phyloP scores from a whole-genome alignment of 2,329 filamentous ascomycete species.

The Myotisia sp. region DNA sequence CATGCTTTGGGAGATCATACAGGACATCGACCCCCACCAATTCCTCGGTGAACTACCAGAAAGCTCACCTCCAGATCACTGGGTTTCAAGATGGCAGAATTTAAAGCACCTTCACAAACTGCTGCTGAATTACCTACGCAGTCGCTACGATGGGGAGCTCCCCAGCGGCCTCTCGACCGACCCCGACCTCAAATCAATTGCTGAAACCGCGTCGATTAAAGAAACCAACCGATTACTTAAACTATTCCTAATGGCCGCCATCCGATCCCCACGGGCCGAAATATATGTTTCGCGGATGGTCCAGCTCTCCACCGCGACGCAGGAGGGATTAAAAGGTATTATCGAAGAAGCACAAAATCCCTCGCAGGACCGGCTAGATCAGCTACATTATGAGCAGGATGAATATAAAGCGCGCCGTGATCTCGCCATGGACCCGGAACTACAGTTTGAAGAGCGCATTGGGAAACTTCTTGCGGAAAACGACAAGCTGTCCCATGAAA shows the following conservation, averaged over 20 bases:
- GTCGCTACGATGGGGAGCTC: slow-evolving; percentile 31
- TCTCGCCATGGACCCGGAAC: slow-evolving; percentile 29
- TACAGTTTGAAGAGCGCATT: slow-evolving; percentile 35
- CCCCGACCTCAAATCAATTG: slow-evolving; percentile 35
- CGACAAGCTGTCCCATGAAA: slow-evolving; percentile 43
- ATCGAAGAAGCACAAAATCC: slow-evolving; percentile 34
- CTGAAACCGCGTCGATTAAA: slow-evolving; percentile 29
- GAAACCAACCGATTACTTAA: slow-evolving; percentile 44
- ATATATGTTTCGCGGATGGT: slow-evolving; percentile 40
- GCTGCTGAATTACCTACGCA: slow-evolving; percentile 31
- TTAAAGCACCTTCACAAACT: slow-evolving; percentile 36
- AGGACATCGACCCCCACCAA: slow-evolving; percentile 35
- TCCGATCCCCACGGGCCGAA: slow-evolving; percentile 43
- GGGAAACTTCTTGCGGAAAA: slow-evolving; percentile 39
- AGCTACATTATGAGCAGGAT: slow-evolving; percentile 25
- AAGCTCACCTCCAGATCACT: slow-evolving; percentile 30
- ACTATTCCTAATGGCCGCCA: slow-evolving; percentile 48
- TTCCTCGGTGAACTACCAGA: slow-evolving; percentile 36
- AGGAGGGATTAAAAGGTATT: slow-evolving; percentile 33
- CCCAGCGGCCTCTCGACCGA: slow-evolving; percentile 29
- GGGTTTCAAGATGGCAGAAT: slow-evolving; percentile 37
- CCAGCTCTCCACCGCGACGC: slow-evolving; percentile 29
- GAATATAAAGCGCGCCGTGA: slow-evolving; percentile 21
- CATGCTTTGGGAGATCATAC: slow-evolving; percentile 35
- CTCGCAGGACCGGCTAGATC: slow-evolving; percentile 24